Conservation (phyloP, 805 yeast species). For the Kodamaea sagamina region DNA sequence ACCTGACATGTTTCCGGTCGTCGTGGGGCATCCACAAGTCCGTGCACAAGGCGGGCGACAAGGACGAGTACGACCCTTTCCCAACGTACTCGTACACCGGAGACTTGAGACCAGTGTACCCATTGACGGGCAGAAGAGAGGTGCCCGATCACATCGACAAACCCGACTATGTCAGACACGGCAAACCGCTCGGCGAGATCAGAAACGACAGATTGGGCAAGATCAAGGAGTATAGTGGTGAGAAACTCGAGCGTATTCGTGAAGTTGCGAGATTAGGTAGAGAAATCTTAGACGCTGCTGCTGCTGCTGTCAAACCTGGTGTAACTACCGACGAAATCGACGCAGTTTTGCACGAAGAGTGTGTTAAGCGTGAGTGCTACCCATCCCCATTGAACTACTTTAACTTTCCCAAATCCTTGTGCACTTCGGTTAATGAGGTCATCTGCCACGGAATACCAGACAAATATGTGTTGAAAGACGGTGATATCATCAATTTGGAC, state of each 20-base stretch:
- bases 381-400: conserved; percentile 95
- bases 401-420: conserved; percentile 87
- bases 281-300: conserved; percentile 88
- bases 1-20: conserved; percentile 77
- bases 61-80: conserved; percentile 78
- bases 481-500: conserved; percentile 92
- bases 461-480: conserved; percentile 80
- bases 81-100: conserved; percentile 80
- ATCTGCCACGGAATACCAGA: conserved; percentile 98
- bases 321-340: conserved; percentile 93
- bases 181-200: conserved; percentile 79
- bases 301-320: conserved; percentile 81
- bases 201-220: conserved; percentile 65
- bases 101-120: conserved; percentile 72
- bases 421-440: conserved; percentile 93
- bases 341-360: conserved; percentile 80
- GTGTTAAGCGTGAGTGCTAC: conserved; percentile 84
- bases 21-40: conserved; percentile 74
- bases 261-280: conserved; percentile 76
- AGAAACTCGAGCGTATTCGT: conserved; percentile 73
- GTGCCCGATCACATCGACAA: conserved; percentile 69
- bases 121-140: conserved; percentile 68
- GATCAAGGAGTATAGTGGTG: conserved; percentile 63
- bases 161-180: conserved; percentile 85
- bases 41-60: conserved; percentile 58